Base-by-base conservation (phyloP, 495 filamentous ascomycete genomes). In the Tuber indicum region DNA sequence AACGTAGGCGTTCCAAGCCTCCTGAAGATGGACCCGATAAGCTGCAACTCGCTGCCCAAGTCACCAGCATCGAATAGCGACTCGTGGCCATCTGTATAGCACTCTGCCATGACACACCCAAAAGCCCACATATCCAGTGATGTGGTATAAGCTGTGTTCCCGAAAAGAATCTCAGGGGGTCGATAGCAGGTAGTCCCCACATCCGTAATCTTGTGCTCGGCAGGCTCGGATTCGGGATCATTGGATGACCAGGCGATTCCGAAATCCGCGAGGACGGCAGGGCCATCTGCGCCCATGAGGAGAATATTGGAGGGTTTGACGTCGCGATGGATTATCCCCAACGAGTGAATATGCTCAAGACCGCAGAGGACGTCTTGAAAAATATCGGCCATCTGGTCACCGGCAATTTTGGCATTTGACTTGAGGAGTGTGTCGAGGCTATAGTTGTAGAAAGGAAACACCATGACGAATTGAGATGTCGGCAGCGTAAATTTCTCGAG, bases 131-230 rank as follows among this genome's bases (percentile, higher is more conserved):
- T 89, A 86, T 99, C 96, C 12, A 98, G 86, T 10, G 87, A 84
- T 3, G 86, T 79, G 39, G 87, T 88, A 82, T 99, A 99, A 1
- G 85, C 86, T 46, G 84, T 88, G 77, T 92, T 88, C 16, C 96
- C 96, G 84, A 99, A 99, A 17, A 99, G 86, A 4, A 94, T 87
- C 84, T 99, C 96, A 0, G 96, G 96, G 0, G 96, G 87, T 19
- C 96, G 90, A 83, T 99, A 99, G 73, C 90, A 90, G 0, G 94
- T 93, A 0, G 96, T 98, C 9, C 96, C 96, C 16, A 99, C 91
- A 84, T 99, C 96, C 21, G 94, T 91, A 77, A 97, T 91, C 84
- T 97, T 98, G 72, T 87, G 78, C 72, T 88, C 84, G 14, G 86
- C 78, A 14, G 90, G 88, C 83, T 98, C 94, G 23, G 89, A 87